Percentiles rank a stretch among this genome's conserved stretches.
Evolutionary conservation across 2,329 filamentous ascomycete genomes (phyloP).

Genomic region (Penicillium aurantiogriseum): DNA sequence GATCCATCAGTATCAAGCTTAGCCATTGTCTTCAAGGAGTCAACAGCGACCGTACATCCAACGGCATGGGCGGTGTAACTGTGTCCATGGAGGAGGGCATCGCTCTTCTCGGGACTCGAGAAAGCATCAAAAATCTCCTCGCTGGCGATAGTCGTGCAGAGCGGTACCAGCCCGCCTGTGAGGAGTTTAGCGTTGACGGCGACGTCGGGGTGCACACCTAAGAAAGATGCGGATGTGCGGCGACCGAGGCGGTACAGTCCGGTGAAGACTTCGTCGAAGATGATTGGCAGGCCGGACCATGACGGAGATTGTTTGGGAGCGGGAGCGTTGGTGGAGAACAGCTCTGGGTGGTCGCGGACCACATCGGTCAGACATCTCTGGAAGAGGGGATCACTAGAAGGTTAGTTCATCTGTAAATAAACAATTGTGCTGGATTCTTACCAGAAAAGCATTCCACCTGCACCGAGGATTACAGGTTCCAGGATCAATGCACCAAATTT

Average conservation of each 20-base stretch:
- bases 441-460: slow-evolving; percentile 80
- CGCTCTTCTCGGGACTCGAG: slow-evolving; percentile 68
- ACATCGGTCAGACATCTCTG: slow-evolving; percentile 68
- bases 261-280: slow-evolving; percentile 87
- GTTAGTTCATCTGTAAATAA: not conserved
- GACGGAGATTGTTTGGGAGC: slow-evolving; percentile 18
- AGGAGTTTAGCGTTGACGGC: slow-evolving; percentile 80
- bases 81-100: slow-evolving; percentile 78
- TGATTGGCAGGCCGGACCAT: slow-evolving; percentile 74
- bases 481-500: slow-evolving; percentile 76
- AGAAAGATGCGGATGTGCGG: slow-evolving; percentile 67
- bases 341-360: slow-evolving; percentile 58
- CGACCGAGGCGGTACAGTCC: slow-evolving; percentile 78
- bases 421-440: slow-evolving; percentile 43
- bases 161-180: slow-evolving; percentile 74
- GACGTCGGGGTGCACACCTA: slow-evolving; percentile 68
- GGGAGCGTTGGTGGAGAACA: slow-evolving; percentile 48
- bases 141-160: slow-evolving; percentile 74
- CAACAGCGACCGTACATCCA: slow-evolving; percentile 75
- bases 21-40: slow-evolving; percentile 60
- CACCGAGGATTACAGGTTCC: slow-evolving; percentile 77
- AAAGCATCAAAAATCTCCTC: slow-evolving; percentile 72
- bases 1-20: slow-evolving; percentile 55
- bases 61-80: slow-evolving; percentile 84
- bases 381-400: slow-evolving; percentile 72